Conservation (phyloP, 108 stramenopile genomes). For the Nitzschia putrida region DNA sequence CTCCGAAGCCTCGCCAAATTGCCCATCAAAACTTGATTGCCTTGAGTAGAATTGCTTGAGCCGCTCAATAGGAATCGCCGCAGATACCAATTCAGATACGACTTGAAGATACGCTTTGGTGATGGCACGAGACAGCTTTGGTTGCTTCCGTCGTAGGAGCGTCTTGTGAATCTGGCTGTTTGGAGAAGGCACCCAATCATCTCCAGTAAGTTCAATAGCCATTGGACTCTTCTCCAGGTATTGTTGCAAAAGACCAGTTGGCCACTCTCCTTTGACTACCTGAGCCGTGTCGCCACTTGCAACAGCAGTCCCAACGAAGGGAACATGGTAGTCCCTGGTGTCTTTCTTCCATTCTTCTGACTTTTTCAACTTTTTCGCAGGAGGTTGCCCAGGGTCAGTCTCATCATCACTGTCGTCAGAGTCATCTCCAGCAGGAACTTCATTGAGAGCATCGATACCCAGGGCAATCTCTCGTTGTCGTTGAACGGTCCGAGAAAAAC, state of each 20-base stretch:
- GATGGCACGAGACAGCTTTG: constrained; percentile 36
- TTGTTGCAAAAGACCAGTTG: constrained; percentile 73
- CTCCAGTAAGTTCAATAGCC: constrained; percentile 65
- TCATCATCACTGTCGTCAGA: constrained; percentile 28
- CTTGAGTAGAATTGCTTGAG: constrained; percentile 20
- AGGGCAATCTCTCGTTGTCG: constrained; percentile 53
- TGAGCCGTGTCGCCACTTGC: constrained; percentile 50
- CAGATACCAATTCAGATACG: constrained; percentile 49
- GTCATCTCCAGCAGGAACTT: constrained; percentile 23
- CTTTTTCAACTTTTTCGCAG: constrained; percentile 46
- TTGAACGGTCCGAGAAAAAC: constrained; percentile 50
- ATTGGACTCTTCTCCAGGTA: constrained; percentile 71
- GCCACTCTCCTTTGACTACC: constrained; percentile 61
- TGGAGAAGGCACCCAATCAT: constrained; percentile 51
- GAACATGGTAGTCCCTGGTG: constrained; percentile 70
- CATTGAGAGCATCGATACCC: constrained; percentile 6
- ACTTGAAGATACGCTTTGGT: constrained; percentile 47
- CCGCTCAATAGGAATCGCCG: constrained; percentile 50
- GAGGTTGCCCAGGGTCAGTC: constrained; percentile 19
- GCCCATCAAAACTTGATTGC: not conserved
- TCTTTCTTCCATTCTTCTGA: constrained; percentile 74
- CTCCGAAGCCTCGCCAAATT: constrained; percentile 1
- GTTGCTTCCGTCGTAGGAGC: constrained; percentile 36
- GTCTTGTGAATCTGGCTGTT: constrained; percentile 50
- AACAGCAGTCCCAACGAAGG: constrained; percentile 84